A percentile compares a stretch with the other conserved stretches of the same genome.
phyloP scores from a whole-genome alignment of 352 stramenopile genomes.

The Pythium dissimile region DNA sequence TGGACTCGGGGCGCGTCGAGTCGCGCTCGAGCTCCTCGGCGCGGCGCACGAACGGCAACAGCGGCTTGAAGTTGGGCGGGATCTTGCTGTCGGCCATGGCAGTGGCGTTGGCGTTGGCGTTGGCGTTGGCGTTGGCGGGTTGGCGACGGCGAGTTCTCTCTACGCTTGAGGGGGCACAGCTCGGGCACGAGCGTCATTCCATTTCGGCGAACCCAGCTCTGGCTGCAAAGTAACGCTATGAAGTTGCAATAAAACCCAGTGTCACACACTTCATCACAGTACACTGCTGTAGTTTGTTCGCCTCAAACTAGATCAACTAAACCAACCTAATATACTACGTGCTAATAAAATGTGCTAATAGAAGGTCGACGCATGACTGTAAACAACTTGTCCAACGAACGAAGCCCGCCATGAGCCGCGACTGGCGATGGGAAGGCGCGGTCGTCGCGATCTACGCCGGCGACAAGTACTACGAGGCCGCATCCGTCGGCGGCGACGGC shows the following conservation, averaged over 20 bases:
- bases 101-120: neutral
- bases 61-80: constrained; percentile 91
- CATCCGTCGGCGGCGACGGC: neutral
- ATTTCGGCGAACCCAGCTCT: neutral
- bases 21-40: constrained; percentile 95
- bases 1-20: constrained; percentile 86
- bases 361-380: too few species aligned
- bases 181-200: constrained; percentile 33
- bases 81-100: constrained; percentile 73
- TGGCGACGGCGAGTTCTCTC: neutral
- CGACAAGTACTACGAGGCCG: constrained; percentile 22
- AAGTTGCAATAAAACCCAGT: constrained; percentile 12
- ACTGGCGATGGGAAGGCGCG: constrained; percentile 19
- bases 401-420: constrained; percentile 1
- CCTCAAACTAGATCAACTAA: too few species aligned
- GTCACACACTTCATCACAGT: neutral
- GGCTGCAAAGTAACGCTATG: constrained; percentile 18
- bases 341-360: neutral
- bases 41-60: constrained; percentile 92
- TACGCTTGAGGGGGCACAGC: neutral
- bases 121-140: neutral
- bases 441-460: constrained; percentile 19
- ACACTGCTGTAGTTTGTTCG: neutral
- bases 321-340: neutral
- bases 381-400: too few species aligned